A percentile compares a stretch with the other conserved stretches of the same genome.
These are phyloP conservation scores for Isatis tinctoria DNA, from an alignment of 345 rosid genomes.

Conservation along the genomic window DNA sequence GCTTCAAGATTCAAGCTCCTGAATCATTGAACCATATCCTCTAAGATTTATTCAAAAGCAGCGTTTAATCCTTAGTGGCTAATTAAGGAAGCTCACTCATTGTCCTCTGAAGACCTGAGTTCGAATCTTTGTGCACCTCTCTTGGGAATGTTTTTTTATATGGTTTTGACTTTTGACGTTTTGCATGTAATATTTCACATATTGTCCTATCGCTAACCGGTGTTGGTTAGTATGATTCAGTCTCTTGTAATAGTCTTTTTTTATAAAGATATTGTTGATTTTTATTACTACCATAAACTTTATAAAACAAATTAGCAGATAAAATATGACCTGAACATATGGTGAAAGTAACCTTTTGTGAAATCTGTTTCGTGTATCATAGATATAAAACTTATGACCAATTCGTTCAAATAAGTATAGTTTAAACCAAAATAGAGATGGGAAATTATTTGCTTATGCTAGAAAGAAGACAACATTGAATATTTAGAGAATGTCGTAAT, in stretches of 20 bases:
- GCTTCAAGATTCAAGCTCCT: conserved; percentile 33
- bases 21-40: neutral
- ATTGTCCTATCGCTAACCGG: neutral
- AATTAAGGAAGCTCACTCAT: neutral
- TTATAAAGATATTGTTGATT: neutral
- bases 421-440: neutral
- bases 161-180: neutral
- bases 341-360: neutral
- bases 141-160: neutral
- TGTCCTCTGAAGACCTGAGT: neutral
- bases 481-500: neutral
- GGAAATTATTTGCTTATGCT: neutral
- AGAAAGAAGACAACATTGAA: neutral
- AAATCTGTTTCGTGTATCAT: neutral
- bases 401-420: neutral
- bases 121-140: neutral
- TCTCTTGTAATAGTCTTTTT: neutral
- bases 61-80: neutral
- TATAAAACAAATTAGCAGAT: too few relatives aligned
- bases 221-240: neutral
- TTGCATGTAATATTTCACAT: neutral
- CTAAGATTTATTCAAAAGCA: neutral
- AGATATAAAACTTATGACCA: neutral
- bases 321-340: neutral
- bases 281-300: too few relatives aligned